phyloP scores from a whole-genome alignment of 1,284 basidiomycete genomes.

The Marasmius oreades region DNA sequence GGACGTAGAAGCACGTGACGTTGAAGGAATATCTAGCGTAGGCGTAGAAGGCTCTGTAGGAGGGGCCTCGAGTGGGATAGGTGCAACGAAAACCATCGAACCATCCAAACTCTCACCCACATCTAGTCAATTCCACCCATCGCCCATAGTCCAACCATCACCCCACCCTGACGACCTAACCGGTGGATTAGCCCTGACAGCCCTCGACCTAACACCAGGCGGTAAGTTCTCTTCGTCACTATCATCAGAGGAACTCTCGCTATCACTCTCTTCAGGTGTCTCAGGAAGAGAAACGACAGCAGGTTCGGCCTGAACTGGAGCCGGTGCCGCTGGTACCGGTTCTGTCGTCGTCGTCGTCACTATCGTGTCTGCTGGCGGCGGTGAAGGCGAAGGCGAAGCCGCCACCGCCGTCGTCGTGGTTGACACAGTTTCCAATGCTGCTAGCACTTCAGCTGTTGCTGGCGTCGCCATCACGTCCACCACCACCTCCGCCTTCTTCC shows the following conservation, averaged over 20 bases:
- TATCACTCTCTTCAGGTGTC: not conserved
- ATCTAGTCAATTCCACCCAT: not conserved
- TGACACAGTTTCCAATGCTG: not conserved
- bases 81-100: not conserved
- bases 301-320: not conserved
- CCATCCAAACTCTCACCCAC: not conserved
- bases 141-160: too few species aligned
- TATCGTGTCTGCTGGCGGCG: not conserved
- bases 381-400: not conserved
- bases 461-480: not conserved
- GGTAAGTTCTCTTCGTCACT: conserved; percentile 2
- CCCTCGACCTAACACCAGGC: not conserved
- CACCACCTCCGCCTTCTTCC: conserved; percentile 23
- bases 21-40: not conserved
- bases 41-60: not conserved
- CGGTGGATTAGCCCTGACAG: not conserved
- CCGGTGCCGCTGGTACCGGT: conserved; percentile 3
- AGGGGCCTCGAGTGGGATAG: not conserved
- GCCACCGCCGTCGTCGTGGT: not conserved
- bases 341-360: conserved; percentile 12
- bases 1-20: not conserved
- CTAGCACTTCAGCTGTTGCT: not conserved
- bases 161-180: not conserved
- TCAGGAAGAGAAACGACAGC: not conserved
- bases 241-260: not conserved